Base-by-base conservation (phyloP, 371 early-diverging fungal genomes). In the Mucor racemosus region DNA sequence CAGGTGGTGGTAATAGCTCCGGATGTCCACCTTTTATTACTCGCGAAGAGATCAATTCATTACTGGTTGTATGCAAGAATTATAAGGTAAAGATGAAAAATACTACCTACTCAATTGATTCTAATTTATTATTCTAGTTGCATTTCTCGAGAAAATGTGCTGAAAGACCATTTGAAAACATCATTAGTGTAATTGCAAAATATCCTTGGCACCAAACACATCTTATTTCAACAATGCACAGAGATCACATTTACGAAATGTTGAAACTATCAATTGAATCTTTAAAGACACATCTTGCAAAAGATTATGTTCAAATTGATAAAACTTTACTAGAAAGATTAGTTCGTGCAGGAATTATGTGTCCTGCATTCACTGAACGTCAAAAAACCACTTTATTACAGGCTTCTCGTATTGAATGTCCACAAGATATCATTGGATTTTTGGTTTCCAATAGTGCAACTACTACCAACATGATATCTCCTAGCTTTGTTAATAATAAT, bases 221-320 rank as follows among this genome's bases (percentile, higher is more conserved):
- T 39, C 77, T 86, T 31, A 82, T 92, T 19, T 74, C 87, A 0
- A 86, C 86, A 0, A 72, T 90, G 56, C 93, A 93, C 62, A 78
- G 92, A 35, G 92, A 93, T 57, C 92, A 91, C 72, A 77, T 93
- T 34, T 93, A 88, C 69, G 93, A 93, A 68, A 86, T 92, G 78
- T 65, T 90, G 7, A 92, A 92, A 65, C 68, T 86, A 69, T 76
- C 76, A 13, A 70, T 78, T 55, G 92, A 92, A 69, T 83, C 90
- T 0, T 78, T 92, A 1, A 76, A 81, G 50, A 68, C 73, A 11
- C 91, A 90, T 56, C 69, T 89, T 5, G 72, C 80, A 40, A 89
- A 89, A 60, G 89, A 87, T 17, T 85, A 83, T 68, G 84, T 84
- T 35, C 87, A 87, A 17, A 88, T 90, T 41, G 87, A 89, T 19